Base-by-base conservation (phyloP, 192 early-diverging fungal species). In the Coemansia reversa region DNA sequence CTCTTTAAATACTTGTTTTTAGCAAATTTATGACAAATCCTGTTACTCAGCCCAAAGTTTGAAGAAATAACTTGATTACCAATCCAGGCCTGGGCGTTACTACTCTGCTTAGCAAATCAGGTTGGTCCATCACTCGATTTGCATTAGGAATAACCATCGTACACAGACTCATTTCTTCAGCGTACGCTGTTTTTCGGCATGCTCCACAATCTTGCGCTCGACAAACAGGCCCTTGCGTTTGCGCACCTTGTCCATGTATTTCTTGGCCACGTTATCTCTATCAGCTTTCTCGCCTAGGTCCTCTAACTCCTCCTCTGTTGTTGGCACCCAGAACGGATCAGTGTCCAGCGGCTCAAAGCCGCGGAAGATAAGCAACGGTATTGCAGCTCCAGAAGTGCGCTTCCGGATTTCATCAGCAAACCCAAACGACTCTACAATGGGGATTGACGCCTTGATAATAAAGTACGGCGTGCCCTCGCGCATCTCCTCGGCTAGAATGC, bases 301-400 rank as follows among this genome's bases (percentile, higher is more conserved):
- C 72, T 99, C 97, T 58, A 99, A 79, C 79, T 98, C 95, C 75
- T 97, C 95, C 63, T 95, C 89, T 4, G 98, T 98, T 5, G 88
- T 93, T 6, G 98, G 98, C 5, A 96, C 95, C 98, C 96, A 99
- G 84, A 95, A 98, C 14, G 98, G 98, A 75, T 99, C 96, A 51
- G 86, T 81, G 52, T 98, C 92, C 45, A 98, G 73, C 53, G 91
- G 72, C 72, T 98, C 95, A 74, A 94, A 99, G 3, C 96, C 95
- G 42, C 84, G 88, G 79, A 98, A 99, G 35, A 99, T 89, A 25
- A 99, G 82, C 65, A 97, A 92, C 2, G 98, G 98, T 62, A 87
- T 92, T 8, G 98, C 98, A 0, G 92, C 93, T 1, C 98, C 98
- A 0, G 93, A 93, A 1, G 96, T 96, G 64, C 91, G 84, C 72